Conservation (phyloP, 1,139 yeast species). For the Hyphopichia burtonii region DNA sequence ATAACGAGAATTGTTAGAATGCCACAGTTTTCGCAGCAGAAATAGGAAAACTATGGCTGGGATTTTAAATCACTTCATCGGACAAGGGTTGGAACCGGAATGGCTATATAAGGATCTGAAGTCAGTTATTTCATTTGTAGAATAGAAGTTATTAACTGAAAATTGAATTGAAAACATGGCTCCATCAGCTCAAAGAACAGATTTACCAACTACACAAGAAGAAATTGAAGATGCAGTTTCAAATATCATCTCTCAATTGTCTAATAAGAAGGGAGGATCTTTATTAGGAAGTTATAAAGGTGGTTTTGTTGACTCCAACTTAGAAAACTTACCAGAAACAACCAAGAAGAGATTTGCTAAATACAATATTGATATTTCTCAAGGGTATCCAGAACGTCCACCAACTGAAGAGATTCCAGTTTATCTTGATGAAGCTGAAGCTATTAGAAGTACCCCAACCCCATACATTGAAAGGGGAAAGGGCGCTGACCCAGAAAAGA, state of each 20-base stretch:
- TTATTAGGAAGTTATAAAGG: slow-evolving; percentile 6
- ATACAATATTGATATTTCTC: slow-evolving; percentile 37
- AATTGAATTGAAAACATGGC: too few species aligned
- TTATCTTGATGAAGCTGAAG: slow-evolving; percentile 15
- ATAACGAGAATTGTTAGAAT: neutral
- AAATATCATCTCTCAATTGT: slow-evolving; percentile 2
- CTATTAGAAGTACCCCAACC: slow-evolving; percentile 12
- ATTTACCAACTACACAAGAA: slow-evolving; percentile 1
- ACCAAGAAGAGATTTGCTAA: slow-evolving; percentile 31
- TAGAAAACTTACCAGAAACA: slow-evolving; percentile 28
- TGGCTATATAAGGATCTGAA: too few species aligned
- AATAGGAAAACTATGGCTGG: slow-evolving; percentile 2
- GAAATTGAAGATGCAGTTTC: slow-evolving; percentile 6
- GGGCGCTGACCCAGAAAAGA: slow-evolving; percentile 19
- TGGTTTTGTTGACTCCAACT: slow-evolving; percentile 9
- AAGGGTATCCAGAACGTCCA: slow-evolving; percentile 43
- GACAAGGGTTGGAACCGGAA: too few species aligned
- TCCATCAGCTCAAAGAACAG: slow-evolving; percentile 3
- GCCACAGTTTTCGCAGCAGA: slow-evolving; percentile 2
- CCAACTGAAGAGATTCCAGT: slow-evolving; percentile 22
- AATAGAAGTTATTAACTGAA: too few species aligned
- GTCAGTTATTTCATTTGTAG: too few species aligned
- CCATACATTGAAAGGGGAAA: slow-evolving; percentile 16
- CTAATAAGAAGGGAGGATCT: neutral
- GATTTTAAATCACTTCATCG: too few species aligned